These are phyloP conservation scores for Platismatia glauca DNA, from an alignment of 495 filamentous ascomycete species.

Conservation along the genomic window DNA sequence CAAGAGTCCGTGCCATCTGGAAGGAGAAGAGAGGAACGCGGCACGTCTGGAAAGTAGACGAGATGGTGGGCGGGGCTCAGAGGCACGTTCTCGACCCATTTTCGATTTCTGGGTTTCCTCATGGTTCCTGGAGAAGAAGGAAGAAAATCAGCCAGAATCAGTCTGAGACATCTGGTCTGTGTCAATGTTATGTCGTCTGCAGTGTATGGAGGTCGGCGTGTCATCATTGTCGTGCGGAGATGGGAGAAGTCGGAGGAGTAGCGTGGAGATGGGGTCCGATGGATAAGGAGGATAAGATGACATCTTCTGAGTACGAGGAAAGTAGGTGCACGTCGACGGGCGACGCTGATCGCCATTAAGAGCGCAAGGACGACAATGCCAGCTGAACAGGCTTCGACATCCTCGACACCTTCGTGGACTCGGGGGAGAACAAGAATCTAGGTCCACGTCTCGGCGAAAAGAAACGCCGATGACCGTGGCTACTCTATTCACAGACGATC, in stretches of 20 bases:
- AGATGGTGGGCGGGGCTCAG: slow-evolving; percentile 61
- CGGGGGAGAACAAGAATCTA: too few relatives aligned
- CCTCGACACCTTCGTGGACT: too few relatives aligned
- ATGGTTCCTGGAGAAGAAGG: too few relatives aligned
- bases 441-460: background rate
- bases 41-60: slow-evolving; percentile 58
- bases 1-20: slow-evolving; percentile 63
- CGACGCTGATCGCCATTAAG: background rate
- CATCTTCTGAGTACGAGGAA: background rate
- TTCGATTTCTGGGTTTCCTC: too few relatives aligned
- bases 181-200: slow-evolving; percentile 58
- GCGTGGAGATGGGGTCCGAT: background rate
- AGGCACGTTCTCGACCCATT: too few relatives aligned
- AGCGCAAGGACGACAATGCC: background rate
- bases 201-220: slow-evolving; percentile 45
- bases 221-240: slow-evolving; percentile 13
- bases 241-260: slow-evolving; percentile 7
- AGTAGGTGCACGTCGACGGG: background rate
- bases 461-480: background rate
- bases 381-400: too few relatives aligned
- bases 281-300: background rate
- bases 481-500: too few relatives aligned
- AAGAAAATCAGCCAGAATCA: slow-evolving; percentile 52
- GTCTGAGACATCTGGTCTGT: slow-evolving; percentile 56
- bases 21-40: slow-evolving; percentile 45